Base-by-base conservation (phyloP, 495 filamentous ascomycete species). In the Xylaria cubensis region DNA sequence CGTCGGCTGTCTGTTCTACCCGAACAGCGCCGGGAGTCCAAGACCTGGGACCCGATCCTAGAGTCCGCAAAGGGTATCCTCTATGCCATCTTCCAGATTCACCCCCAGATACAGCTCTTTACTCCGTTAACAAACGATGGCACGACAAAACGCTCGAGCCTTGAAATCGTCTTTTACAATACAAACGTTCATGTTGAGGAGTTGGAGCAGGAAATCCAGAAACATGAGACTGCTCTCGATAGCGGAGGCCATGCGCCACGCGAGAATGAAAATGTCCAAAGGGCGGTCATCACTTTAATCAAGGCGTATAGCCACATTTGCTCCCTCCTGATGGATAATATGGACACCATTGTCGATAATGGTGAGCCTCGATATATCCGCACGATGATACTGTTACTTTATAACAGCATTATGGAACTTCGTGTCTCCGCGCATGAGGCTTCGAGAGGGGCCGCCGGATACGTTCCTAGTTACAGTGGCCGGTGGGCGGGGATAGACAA, bases 41-140 rank as follows among this genome's bases (percentile, higher is more conserved):
- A 80, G 56, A 62, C 82, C 12, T 86, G 84, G 19, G 88, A 92
- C 74, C 88, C 91, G 2, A 86, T 95, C 1, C 84, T 95, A 41
- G 92, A 95, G 78, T 90, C 90, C 46, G 93, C 93, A 7, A 95
- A 94, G 76, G 92, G 93, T n/a, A 91, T 98, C 26, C 84, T 97
- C 3, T 97, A 95, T 76, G 90, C 94, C 29, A 86, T 97, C 51
- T 91, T 91, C 72, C 93, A 95, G 75, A 86, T 96, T 41, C 92
- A 95, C 75, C 90, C 90, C 9, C 88, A 91, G 79, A 90, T 94
- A 72, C 89, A 91, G 67, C 90, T 88, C 53, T 81, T 97, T 68
- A 90, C 92, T 71, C 88, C 89, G 71, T 84, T 96, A 58, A 88
- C 92, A 59, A 90, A 89, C 70, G 89, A 92, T 32, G 89, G 88